Conservation (phyloP, 2,329 filamentous ascomycete species). For the Cladorrhinum sp. region DNA sequence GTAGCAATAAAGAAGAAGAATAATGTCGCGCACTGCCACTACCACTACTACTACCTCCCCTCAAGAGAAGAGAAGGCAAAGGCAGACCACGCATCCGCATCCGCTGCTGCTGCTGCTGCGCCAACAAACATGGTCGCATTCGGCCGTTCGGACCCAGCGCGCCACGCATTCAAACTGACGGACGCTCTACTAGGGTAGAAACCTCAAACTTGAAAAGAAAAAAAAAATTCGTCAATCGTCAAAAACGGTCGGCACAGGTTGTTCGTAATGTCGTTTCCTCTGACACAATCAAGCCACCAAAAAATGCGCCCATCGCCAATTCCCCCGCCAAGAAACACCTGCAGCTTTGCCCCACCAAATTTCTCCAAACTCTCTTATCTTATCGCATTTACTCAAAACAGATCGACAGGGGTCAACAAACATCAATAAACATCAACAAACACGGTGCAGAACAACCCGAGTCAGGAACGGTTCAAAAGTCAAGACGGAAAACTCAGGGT, state of each 20-base stretch:
- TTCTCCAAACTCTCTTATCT: constrained; percentile 17
- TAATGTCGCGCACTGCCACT: constrained; percentile 6
- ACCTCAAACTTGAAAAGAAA: not conserved
- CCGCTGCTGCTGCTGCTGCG: constrained; percentile 27
- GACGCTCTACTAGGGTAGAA: constrained; percentile 19
- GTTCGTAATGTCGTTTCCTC: no score
- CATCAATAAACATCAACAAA: not conserved
- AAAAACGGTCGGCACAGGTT: no score
- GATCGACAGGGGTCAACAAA: not conserved
- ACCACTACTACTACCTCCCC: no score
- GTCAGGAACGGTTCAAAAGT: not conserved
- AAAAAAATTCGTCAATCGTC: no score
- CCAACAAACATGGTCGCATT: constrained; percentile 37
- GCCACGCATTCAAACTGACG: constrained; percentile 26
- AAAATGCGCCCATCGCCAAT: not conserved
- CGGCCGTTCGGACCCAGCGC: constrained; percentile 23
- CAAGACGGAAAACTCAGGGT: not conserved
- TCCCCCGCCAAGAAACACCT: not conserved
- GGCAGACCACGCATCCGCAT: constrained; percentile 3
- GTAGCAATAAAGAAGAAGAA: no score
- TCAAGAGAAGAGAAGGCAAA: no score
- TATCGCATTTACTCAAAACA: not conserved
- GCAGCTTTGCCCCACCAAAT: constrained; percentile 10
- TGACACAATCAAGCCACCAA: no score
- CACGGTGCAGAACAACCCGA: not conserved